Conservation (phyloP, 1,139 yeast genomes). For the Hyphopichia khmerensis region DNA sequence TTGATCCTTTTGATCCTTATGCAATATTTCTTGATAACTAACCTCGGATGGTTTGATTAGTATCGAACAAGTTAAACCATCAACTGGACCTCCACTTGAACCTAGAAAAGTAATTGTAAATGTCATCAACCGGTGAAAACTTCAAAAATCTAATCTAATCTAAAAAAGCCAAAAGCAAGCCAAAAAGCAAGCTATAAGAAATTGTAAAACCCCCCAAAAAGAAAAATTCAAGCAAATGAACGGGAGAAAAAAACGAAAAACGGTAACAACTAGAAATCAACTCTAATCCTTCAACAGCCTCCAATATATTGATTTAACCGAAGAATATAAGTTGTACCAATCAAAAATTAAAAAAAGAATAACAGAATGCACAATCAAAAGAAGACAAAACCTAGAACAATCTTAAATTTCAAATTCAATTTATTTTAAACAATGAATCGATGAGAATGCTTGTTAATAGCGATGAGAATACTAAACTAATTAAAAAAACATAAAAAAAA, state of each 20-base stretch:
- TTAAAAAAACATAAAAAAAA: no score
- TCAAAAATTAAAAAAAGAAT: no score
- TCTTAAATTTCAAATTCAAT: background rate
- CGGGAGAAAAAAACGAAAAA: no score
- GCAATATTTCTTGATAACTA: constrained; percentile 35
- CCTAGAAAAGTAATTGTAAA: constrained; percentile 66
- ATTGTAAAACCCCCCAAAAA: no score
- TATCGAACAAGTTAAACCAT: constrained; percentile 63
- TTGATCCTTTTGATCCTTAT: constrained; percentile 27
- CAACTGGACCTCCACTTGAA: constrained; percentile 77
- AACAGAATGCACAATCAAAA: background rate
- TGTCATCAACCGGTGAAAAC: constrained; percentile 5
- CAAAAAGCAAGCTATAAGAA: no score
- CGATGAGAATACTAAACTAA: no score
- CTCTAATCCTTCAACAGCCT: no score
- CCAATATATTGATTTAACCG: no score
- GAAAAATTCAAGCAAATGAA: no score
- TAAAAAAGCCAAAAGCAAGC: background rate
- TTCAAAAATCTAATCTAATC: background rate
- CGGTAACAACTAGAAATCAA: no score
- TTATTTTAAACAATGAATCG: background rate
- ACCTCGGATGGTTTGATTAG: constrained; percentile 56
- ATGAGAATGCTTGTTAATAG: no score
- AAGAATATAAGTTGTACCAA: no score
- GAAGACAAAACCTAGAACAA: background rate